phyloP scores from a whole-genome alignment of 169 alveolate genomes.

The Besnoitia besnoiti region DNA sequence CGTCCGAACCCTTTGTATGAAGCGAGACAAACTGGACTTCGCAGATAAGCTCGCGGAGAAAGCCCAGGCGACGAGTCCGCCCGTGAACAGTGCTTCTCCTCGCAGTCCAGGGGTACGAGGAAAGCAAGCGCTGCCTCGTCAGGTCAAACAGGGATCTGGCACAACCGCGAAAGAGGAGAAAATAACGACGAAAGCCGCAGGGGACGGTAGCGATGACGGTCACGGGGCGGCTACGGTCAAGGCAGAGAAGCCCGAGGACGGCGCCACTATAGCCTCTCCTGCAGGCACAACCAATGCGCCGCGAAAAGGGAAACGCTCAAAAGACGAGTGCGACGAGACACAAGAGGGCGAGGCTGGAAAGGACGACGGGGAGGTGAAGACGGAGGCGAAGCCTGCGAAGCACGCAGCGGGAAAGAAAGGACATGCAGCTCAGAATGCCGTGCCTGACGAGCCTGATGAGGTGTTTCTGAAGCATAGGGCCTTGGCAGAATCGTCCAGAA shows the following conservation, averaged over 20 bases:
- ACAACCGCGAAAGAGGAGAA: neutral
- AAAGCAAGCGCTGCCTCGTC: neutral
- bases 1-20: too few relatives aligned
- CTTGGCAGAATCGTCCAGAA: conserved; percentile 70
- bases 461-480: conserved; percentile 24
- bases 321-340: neutral
- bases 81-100: neutral
- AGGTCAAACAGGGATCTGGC: neutral
- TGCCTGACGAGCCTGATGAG: neutral
- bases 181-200: neutral
- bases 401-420: neutral
- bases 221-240: neutral
- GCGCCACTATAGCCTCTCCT: too few relatives aligned
- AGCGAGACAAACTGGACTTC: neutral
- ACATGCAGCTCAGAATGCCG: neutral
- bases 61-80: neutral
- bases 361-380: neutral
- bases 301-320: too few relatives aligned
- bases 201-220: neutral
- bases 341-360: too few relatives aligned
- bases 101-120: neutral
- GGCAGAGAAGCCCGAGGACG: neutral
- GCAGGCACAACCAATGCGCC: too few relatives aligned
- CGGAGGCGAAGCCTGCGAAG: neutral
- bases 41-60: neutral